A percentile compares a stretch with the other conserved stretches of the same genome.
These are phyloP conservation scores for Scenedesmus sp. DNA, from an alignment of 163 green algal genomes.

Conservation along the genomic window DNA sequence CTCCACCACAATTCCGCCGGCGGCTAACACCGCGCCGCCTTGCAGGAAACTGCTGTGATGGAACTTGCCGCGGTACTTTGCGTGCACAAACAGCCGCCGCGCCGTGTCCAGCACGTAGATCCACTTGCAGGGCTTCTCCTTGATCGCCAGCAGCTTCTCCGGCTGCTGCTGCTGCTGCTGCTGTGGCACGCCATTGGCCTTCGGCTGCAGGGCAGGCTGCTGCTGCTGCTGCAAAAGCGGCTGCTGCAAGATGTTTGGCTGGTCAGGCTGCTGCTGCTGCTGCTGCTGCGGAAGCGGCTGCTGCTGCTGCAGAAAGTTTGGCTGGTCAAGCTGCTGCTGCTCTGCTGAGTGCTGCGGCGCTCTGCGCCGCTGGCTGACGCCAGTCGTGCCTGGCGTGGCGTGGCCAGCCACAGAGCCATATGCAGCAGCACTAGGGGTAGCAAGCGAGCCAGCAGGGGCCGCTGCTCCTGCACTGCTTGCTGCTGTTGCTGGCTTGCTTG, in stretches of 20 bases:
- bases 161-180: constrained; percentile 4
- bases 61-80: constrained; percentile 54
- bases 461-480: not conserved
- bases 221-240: not conserved
- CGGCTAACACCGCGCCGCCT: constrained; percentile 47
- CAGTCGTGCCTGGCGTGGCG: constrained; percentile 33
- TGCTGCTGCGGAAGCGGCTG: not conserved
- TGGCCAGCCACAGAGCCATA: constrained; percentile 29
- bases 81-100: constrained; percentile 50
- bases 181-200: not conserved
- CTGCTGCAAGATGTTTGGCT: not conserved
- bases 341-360: not conserved
- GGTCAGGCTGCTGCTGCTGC: not conserved
- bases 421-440: constrained; percentile 23
- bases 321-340: not conserved
- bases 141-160: constrained; percentile 26
- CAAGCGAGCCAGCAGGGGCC: not conserved
- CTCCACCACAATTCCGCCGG: constrained; percentile 49
- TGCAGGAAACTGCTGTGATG: constrained; percentile 55
- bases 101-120: constrained; percentile 56
- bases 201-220: not conserved
- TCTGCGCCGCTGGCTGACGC: constrained; percentile 30
- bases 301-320: not conserved
- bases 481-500: constrained; percentile 11
- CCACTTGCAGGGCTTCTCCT: constrained; percentile 57